These are phyloP conservation scores for Fusarium solani-melongenae DNA, from an alignment of 2,329 filamentous ascomycete species.

Conservation along the genomic window DNA sequence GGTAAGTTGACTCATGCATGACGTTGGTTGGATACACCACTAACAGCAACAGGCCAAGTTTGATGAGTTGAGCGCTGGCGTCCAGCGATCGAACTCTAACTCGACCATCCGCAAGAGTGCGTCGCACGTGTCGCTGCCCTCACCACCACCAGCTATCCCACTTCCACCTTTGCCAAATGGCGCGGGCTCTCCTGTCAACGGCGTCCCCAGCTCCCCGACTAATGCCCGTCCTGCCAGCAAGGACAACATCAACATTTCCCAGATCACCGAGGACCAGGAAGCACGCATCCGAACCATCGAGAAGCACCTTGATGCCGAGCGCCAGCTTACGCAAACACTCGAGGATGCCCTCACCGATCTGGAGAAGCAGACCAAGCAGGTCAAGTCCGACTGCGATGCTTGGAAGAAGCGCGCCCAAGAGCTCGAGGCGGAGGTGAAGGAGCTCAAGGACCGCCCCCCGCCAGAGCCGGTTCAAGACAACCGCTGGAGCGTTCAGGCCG, in stretches of 20 bases:
- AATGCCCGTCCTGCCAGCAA: constrained; percentile 82
- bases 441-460: constrained; percentile 64
- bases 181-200: constrained; percentile 60
- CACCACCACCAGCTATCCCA: constrained; percentile 95
- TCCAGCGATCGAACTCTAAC: constrained; percentile 69
- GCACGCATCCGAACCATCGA: constrained; percentile 94
- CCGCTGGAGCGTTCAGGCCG: constrained; percentile 82
- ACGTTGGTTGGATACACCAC: constrained; percentile 6
- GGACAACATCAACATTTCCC: constrained; percentile 73
- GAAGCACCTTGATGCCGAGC: constrained; percentile 95
- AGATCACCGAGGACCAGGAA: constrained; percentile 94
- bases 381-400: constrained; percentile 87
- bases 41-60: constrained; percentile 66
- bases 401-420: constrained; percentile 89
- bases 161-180: constrained; percentile 85
- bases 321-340: constrained; percentile 92
- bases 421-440: constrained; percentile 78
- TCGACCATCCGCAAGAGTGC: constrained; percentile 86
- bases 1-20: constrained; percentile 62
- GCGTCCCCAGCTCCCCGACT: constrained; percentile 60
- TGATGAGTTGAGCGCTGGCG: constrained; percentile 60
- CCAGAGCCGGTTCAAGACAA: constrained; percentile 63
- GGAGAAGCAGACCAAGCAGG: constrained; percentile 90
- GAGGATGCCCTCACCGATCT: constrained; percentile 96
- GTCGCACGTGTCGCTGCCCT: constrained; percentile 86